phyloP scores from a whole-genome alignment of 2,329 filamentous ascomycete genomes.

The Phialocephala sp. region DNA sequence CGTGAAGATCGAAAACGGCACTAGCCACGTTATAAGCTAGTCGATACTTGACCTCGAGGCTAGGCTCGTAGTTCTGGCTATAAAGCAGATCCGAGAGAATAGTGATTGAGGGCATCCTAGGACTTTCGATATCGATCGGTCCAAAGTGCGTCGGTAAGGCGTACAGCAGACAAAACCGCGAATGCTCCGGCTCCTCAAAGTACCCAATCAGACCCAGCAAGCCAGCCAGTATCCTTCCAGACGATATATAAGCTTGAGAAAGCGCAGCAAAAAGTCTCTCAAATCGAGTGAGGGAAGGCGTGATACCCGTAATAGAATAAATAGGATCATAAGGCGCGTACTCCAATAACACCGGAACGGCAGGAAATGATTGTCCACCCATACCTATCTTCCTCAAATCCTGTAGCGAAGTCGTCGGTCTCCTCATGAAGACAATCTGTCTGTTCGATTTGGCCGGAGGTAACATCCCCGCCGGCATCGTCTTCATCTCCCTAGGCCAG shows the following conservation, averaged over 20 bases:
- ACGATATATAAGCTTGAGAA: constrained; percentile 46
- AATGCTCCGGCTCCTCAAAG: constrained; percentile 74
- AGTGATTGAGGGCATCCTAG: constrained; percentile 49
- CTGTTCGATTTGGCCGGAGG: constrained; percentile 44
- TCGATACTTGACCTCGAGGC: constrained; percentile 76
- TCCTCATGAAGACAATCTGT: constrained; percentile 43
- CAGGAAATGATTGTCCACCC: constrained; percentile 31
- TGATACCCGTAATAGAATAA: constrained; percentile 65
- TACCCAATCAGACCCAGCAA: constrained; percentile 68
- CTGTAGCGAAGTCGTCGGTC: constrained; percentile 31
- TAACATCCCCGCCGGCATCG: constrained; percentile 33
- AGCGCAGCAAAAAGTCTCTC: constrained; percentile 66
- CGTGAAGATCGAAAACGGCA: constrained; percentile 76
- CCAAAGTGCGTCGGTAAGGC: constrained; percentile 72
- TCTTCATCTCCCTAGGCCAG: constrained; percentile 44
- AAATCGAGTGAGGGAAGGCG: constrained; percentile 68
- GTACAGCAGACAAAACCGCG: constrained; percentile 76
- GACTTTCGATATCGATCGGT: constrained; percentile 58
- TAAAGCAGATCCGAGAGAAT: constrained; percentile 60
- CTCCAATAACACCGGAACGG: constrained; percentile 67
- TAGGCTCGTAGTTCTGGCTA: constrained; percentile 62
- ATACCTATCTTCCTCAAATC: constrained; percentile 32
- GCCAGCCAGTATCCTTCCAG: constrained; percentile 63
- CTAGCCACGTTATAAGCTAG: constrained; percentile 75
- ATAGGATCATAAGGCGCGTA: constrained; percentile 70